A percentile compares a stretch with the other conserved stretches of the same genome.
Conservation (phyloP, 352 stramenopile genomes). For the Phytophthora ramorum region DNA sequence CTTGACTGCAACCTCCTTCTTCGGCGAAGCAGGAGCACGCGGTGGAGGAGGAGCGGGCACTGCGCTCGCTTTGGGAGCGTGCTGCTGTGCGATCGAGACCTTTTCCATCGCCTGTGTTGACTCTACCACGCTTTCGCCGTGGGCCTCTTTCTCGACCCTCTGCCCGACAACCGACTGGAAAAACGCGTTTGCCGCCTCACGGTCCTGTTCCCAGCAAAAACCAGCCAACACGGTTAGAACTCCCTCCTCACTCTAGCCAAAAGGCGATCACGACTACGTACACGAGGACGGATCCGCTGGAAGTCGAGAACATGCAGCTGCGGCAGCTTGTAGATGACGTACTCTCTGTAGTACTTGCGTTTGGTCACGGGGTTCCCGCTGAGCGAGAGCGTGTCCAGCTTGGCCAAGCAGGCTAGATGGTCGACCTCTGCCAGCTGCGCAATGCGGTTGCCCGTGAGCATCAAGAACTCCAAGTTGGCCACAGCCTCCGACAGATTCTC, state of each 20-base stretch:
- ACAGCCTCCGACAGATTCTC: slow-evolving; percentile 79
- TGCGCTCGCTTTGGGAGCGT: slow-evolving; percentile 22
- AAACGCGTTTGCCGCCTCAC: slow-evolving; percentile 72
- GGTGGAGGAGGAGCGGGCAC: slow-evolving; percentile 41
- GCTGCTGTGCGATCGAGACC: slow-evolving; percentile 41
- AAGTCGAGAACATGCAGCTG: slow-evolving; percentile 90
- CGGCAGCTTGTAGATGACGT: slow-evolving; percentile 92
- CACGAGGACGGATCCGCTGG: slow-evolving; percentile 79
- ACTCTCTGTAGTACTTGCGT: slow-evolving; percentile 92
- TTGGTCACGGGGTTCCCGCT: slow-evolving; percentile 92
- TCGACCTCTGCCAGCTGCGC: slow-evolving; percentile 86
- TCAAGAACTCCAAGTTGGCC: slow-evolving; percentile 87
- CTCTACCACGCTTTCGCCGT: slow-evolving; percentile 44
- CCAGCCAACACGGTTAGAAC: background rate
- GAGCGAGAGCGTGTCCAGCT: slow-evolving; percentile 88
- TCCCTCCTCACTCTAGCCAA: background rate
- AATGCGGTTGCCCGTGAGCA: slow-evolving; percentile 93
- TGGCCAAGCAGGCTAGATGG: slow-evolving; percentile 71
- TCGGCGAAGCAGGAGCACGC: slow-evolving; percentile 12
- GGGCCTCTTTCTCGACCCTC: slow-evolving; percentile 62
- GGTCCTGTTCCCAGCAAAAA: slow-evolving; percentile 57
- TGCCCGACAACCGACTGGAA: slow-evolving; percentile 82
- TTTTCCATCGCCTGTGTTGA: slow-evolving; percentile 59
- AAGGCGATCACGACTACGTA: slow-evolving; percentile 32
- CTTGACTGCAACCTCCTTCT: slow-evolving; percentile 21